These are phyloP conservation scores for Stemphylium vesicarium DNA, from an alignment of 2,329 filamentous ascomycete species.

Conservation along the genomic window DNA sequence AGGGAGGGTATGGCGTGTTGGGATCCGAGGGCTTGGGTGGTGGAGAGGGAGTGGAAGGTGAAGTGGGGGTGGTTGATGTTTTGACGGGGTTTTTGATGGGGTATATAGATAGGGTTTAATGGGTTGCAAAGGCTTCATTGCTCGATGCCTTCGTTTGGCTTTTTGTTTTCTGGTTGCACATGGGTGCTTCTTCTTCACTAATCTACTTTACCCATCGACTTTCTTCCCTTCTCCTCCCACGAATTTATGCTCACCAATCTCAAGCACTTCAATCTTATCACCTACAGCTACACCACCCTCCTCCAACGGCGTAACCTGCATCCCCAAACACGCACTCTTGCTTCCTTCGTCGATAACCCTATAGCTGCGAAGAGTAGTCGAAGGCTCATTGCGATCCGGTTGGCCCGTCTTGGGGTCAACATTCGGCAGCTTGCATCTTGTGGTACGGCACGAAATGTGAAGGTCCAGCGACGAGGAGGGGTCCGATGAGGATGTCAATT, in stretches of 20 bases:
- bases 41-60: no score
- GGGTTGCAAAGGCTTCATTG: no score
- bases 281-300: constrained; percentile 41
- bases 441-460: constrained; percentile 67
- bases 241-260: constrained; percentile 43
- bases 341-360: constrained; percentile 68
- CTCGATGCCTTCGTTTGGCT: no score
- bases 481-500: constrained; percentile 9
- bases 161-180: no score
- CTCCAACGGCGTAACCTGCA: constrained; percentile 66
- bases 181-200: no score
- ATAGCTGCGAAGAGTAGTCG: constrained; percentile 63
- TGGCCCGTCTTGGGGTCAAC: constrained; percentile 68
- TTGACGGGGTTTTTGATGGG: no score
- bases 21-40: no score
- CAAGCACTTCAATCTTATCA: constrained; percentile 42
- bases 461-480: constrained; percentile 44
- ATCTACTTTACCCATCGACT: constrained; percentile 9
- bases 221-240: constrained; percentile 18
- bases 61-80: no score
- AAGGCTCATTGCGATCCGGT: constrained; percentile 63
- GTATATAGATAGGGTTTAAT: no score
- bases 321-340: constrained; percentile 66
- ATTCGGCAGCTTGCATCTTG: constrained; percentile 74
- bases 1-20: no score